phyloP scores from a whole-genome alignment of 2,329 filamentous ascomycete species.

The Epicoccum nigrum region DNA sequence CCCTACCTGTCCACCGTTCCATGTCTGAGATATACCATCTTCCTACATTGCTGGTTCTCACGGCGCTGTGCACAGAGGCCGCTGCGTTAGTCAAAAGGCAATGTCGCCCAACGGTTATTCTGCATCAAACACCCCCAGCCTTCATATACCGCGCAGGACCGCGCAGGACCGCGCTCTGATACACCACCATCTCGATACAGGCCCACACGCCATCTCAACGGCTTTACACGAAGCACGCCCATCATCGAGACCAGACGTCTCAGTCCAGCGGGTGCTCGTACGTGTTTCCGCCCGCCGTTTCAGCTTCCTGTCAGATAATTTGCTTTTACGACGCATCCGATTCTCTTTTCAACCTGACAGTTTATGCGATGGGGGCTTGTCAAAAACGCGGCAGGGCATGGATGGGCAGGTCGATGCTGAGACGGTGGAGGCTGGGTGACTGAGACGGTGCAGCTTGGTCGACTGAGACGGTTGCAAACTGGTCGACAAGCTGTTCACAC shows the following conservation, averaged over 20 bases:
- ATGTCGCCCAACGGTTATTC: no score
- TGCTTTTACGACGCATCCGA: constrained; percentile 6
- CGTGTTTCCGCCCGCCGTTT: constrained; percentile 10
- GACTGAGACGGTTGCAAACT: constrained; percentile 11
- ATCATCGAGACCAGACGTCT: constrained; percentile 11
- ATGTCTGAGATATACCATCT: no score
- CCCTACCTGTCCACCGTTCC: no score
- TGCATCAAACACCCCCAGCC: not conserved
- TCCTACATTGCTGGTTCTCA: no score
- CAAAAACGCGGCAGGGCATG: constrained; percentile 15
- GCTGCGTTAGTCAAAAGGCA: no score
- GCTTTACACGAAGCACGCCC: constrained; percentile 10
- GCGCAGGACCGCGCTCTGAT: constrained; percentile 1
- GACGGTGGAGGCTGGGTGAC: constrained; percentile 8
- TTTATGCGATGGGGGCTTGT: constrained; percentile 16
- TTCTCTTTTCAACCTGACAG: constrained; percentile 11
- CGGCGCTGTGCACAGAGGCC: no score
- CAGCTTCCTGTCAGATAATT: constrained; percentile 13
- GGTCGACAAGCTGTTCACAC: constrained; percentile 11
- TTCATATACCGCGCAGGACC: constrained; percentile 1
- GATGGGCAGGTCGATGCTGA: constrained; percentile 4
- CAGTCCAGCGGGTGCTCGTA: constrained; percentile 5
- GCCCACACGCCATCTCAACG: constrained; percentile 1
- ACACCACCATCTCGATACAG: constrained; percentile 9
- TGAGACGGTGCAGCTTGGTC: no score